A percentile compares a stretch with the other conserved stretches of the same genome.
phyloP scores from a whole-genome alignment of 1,139 yeast species.

The Candida smagusa region DNA sequence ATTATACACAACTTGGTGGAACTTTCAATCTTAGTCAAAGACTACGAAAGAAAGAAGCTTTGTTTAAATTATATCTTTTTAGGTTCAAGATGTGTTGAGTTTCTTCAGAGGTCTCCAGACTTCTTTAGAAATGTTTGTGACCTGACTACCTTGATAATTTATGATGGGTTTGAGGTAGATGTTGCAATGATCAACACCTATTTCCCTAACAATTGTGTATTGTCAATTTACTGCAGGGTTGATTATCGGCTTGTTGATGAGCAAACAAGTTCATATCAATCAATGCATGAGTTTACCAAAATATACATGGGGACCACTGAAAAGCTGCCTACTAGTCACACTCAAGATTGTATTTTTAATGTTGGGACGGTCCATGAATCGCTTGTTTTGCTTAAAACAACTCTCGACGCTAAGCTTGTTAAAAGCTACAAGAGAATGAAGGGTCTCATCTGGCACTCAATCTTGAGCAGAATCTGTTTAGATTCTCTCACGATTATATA shows the following conservation, averaged over 20 bases:
- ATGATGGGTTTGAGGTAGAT: constrained; percentile 7
- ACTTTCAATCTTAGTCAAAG: constrained; percentile 3
- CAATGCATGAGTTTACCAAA: constrained; percentile 1
- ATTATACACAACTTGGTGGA: constrained; percentile 6
- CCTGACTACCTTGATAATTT: constrained; percentile 4
- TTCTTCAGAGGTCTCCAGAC: constrained; percentile 3
- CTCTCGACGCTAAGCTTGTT: neutral
- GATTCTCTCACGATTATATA: constrained; percentile 18
- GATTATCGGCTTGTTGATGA: constrained; percentile 8
- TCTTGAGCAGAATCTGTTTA: constrained; percentile 15
- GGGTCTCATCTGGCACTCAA: constrained; percentile 12
- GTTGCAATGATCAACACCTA: neutral
- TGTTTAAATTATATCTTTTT: constrained; percentile 6
- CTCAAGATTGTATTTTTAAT: neutral
- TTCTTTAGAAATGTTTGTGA: constrained; percentile 3
- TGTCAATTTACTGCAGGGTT: constrained; percentile 3
- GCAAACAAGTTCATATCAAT: constrained; percentile 4
- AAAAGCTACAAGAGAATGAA: neutral
- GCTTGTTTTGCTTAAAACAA: neutral
- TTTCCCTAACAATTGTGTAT: constrained; percentile 4
- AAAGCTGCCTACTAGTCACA: too few relatives aligned
- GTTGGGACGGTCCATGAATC: neutral
- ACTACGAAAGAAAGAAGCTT: neutral
- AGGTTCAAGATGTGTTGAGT: constrained; percentile 5
- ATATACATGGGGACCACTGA: neutral